These are phyloP conservation scores for Phaeosphaeria sp. DNA, from an alignment of 2,329 filamentous ascomycete genomes.

Conservation along the genomic window DNA sequence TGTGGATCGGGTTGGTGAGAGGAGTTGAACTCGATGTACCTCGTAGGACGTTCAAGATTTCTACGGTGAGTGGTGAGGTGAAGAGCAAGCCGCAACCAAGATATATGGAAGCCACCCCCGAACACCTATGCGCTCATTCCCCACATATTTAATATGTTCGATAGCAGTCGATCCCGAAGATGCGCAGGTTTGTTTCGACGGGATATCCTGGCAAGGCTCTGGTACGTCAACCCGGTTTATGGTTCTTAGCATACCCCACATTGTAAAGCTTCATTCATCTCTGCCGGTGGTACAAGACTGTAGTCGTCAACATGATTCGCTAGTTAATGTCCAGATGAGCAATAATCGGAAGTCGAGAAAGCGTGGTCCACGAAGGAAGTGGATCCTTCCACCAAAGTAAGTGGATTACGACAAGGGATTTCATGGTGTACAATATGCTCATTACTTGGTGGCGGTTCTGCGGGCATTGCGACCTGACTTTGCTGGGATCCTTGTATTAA, in stretches of 20 bases:
- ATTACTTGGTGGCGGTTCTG: neutral
- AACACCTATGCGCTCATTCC: neutral
- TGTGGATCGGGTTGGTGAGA: neutral
- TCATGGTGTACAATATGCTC: neutral
- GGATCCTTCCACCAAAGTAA: neutral
- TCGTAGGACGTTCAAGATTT: no score
- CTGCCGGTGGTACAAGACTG: conserved; percentile 12
- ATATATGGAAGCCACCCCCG: neutral
- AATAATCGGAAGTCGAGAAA: neutral
- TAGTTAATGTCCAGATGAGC: neutral
- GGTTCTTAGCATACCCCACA: conserved; percentile 11
- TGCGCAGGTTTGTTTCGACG: conserved; percentile 3
- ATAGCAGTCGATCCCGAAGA: conserved; percentile 2
- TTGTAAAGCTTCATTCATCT: conserved; percentile 11
- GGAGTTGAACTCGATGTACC: no score
- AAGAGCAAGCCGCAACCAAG: neutral
- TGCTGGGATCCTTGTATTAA: neutral
- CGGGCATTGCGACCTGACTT: neutral
- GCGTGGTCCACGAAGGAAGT: neutral
- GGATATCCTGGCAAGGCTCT: neutral
- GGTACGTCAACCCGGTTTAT: conserved; percentile 8
- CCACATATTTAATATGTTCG: conserved; percentile 2
- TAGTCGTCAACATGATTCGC: conserved; percentile 5
- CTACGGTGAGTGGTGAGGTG: no score
- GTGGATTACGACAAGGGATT: neutral